A percentile compares a stretch with the other conserved stretches of the same genome.
Evolutionary conservation across 2,329 filamentous ascomycete genomes (phyloP).

Genomic region (Alternaria hordeiaustralica): DNA sequence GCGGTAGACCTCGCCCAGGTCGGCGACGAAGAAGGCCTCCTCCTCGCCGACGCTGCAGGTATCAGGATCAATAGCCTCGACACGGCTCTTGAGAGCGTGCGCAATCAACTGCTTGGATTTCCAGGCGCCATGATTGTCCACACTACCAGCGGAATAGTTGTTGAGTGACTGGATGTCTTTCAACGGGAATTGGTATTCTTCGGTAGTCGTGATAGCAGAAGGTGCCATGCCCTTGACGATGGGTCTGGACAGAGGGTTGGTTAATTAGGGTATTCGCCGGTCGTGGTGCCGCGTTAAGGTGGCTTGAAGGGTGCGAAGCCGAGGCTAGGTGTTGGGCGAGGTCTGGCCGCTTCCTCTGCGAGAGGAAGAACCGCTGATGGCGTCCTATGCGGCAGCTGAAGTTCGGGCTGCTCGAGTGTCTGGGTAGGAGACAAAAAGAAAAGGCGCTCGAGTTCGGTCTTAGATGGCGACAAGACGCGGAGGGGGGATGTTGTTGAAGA

Average conservation of each 20-base stretch:
- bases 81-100: slow-evolving; percentile 83
- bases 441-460: slow-evolving; percentile 49
- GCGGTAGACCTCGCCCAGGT: slow-evolving; percentile 97
- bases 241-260: slow-evolving; percentile 30
- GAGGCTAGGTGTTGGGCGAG: slow-evolving; percentile 83
- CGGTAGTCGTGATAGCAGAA: slow-evolving; percentile 64
- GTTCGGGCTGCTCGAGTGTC: slow-evolving; percentile 64
- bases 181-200: slow-evolving; percentile 52
- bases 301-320: slow-evolving; percentile 94
- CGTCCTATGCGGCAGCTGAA: slow-evolving; percentile 99
- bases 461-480: slow-evolving; percentile 47
- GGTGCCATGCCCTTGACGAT: slow-evolving; percentile 71
- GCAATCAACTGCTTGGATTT: slow-evolving; percentile 81
- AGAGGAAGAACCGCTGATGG: slow-evolving; percentile 99
- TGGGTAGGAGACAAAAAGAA: slow-evolving; percentile 53
- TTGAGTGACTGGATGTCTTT: slow-evolving; percentile 41
- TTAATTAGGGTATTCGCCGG: slow-evolving; percentile 17
- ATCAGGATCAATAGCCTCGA: slow-evolving; percentile 84
- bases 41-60: slow-evolving; percentile 90
- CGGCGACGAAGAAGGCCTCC: slow-evolving; percentile 97
- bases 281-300: slow-evolving; percentile 72
- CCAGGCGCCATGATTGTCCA: slow-evolving; percentile 57
- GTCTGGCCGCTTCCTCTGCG: slow-evolving; percentile 95
- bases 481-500: slow-evolving; percentile 58
- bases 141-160: slow-evolving; percentile 39